These are phyloP conservation scores for Alloascoidea africana DNA, from an alignment of 805 yeast species.

Conservation along the genomic window DNA sequence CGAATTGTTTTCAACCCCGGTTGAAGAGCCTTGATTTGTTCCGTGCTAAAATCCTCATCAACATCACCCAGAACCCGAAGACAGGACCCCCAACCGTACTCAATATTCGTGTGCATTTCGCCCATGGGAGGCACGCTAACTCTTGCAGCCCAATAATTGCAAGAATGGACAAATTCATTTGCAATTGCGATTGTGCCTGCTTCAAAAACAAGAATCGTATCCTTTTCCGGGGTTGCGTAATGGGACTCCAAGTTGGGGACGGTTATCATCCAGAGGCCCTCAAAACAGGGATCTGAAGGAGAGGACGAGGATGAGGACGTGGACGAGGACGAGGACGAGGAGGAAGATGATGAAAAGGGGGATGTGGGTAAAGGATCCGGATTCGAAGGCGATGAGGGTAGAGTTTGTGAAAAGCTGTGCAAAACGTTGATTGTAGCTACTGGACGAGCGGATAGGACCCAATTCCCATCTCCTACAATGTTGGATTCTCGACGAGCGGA, in stretches of 20 bases:
- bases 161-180: slow-evolving; percentile 51
- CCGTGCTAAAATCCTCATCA: slow-evolving; percentile 3
- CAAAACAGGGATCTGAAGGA: slow-evolving; percentile 9
- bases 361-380: background rate
- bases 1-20: slow-evolving; percentile 8
- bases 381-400: background rate
- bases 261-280: slow-evolving; percentile 36
- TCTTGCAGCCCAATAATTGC: slow-evolving; percentile 87
- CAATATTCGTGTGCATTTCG: slow-evolving; percentile 54
- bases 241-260: slow-evolving; percentile 29
- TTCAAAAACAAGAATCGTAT: slow-evolving; percentile 33
- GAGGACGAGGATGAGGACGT: background rate
- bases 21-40: slow-evolving; percentile 1
- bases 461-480: no score
- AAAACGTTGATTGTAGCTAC: background rate
- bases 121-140: slow-evolving; percentile 66
- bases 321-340: background rate
- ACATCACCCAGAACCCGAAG: slow-evolving; percentile 2
- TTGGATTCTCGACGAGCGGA: slow-evolving; percentile 2
- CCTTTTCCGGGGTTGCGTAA: background rate
- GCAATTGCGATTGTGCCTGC: slow-evolving; percentile 59
- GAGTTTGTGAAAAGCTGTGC: background rate
- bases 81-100: slow-evolving; percentile 57
- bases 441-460: slow-evolving; percentile 8
- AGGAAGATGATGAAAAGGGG: background rate